phyloP scores from a whole-genome alignment of 352 stramenopile species.

The Phytophthora sansomeana region DNA sequence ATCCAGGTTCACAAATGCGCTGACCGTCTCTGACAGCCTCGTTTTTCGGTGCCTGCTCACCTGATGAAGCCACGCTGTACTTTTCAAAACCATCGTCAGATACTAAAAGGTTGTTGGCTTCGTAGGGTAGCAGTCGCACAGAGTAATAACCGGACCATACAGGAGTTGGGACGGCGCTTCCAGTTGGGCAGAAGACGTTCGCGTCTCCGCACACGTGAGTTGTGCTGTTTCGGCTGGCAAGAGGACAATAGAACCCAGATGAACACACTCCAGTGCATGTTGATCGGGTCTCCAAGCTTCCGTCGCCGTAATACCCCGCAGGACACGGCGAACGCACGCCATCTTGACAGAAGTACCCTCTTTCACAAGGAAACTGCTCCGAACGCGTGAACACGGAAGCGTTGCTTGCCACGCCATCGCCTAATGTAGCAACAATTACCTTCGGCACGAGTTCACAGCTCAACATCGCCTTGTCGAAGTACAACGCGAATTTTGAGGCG shows the following conservation, averaged over 20 bases:
- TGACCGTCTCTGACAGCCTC: constrained; percentile 55
- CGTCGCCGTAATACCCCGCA: constrained; percentile 52
- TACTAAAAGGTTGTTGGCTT: constrained; percentile 7
- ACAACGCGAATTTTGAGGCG: constrained; percentile 31
- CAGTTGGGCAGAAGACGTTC: constrained; percentile 69
- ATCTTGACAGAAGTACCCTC: constrained; percentile 62
- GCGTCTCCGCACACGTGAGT: constrained; percentile 38
- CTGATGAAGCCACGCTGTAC: constrained; percentile 10
- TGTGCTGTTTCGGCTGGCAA: constrained; percentile 61
- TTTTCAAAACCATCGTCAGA: constrained; percentile 19
- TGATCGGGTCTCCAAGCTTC: constrained; percentile 37
- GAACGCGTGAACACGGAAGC: constrained; percentile 51
- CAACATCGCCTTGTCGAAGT: constrained; percentile 41
- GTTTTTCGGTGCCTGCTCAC: constrained; percentile 34
- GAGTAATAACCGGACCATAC: constrained; percentile 77
- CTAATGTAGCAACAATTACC: constrained; percentile 12
- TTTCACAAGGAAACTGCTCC: constrained; percentile 64
- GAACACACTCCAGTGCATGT: constrained; percentile 56
- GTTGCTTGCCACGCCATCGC: constrained; percentile 16
- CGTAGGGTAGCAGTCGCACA: constrained; percentile 25
- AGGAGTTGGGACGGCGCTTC: constrained; percentile 56
- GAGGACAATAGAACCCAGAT: constrained; percentile 67
- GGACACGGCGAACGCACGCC: constrained; percentile 66
- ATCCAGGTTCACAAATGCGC: constrained; percentile 65
- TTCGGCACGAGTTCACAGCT: constrained; percentile 44